Evolutionary conservation across 345 rosid species (phyloP), one percentile per base, ranked within the genome.

Genomic region (Cardamine chenopodiifolia): DNA sequence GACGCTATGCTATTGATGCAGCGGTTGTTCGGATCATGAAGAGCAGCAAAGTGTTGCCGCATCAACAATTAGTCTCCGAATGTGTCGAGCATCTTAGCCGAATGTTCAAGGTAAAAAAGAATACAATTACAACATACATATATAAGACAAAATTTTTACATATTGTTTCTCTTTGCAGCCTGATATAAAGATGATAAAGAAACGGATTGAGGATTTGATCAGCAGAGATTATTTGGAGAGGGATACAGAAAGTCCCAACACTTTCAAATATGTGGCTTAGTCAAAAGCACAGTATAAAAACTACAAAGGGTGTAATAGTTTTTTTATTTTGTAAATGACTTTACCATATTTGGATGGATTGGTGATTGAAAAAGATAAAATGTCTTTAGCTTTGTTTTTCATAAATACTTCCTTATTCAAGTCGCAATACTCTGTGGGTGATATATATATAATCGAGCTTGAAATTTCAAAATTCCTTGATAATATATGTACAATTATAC

Each of bases 11-110:
- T 0, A 86, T 95, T 62, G 99, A 95, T 81, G 97, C 97, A 32
- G 88, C 92, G 5, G 71, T 95, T 55, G 99, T 95, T 47, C 85
- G 97, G 59, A 95, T 92, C 70, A 95, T 92, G 99, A 95, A 95
- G 89, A 83, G 91, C 29, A 75, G 94, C 57, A 89, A 92, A 68
- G 85, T 87, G 32, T 66, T 89, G 85, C 83, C 85, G 14, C 89
- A 89, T 79, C 97, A 90, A 62, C 93, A 87, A 57, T 62, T 95
- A 22, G 90, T 92, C 26, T 77, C 79, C 17, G 94, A 90, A 80
- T 90, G 96, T 66, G 92, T 89, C 3, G 96, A 89, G 86, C 96
- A 85, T 72, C 69, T 95, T 62, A 91, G 88, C 77, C 85, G 85
- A 74, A 92, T 83, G 99, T 92, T 95, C 82, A 92, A 89, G 97